phyloP scores from a whole-genome alignment of 2,329 filamentous ascomycete genomes.

The Dothideomycetidae sp. region DNA sequence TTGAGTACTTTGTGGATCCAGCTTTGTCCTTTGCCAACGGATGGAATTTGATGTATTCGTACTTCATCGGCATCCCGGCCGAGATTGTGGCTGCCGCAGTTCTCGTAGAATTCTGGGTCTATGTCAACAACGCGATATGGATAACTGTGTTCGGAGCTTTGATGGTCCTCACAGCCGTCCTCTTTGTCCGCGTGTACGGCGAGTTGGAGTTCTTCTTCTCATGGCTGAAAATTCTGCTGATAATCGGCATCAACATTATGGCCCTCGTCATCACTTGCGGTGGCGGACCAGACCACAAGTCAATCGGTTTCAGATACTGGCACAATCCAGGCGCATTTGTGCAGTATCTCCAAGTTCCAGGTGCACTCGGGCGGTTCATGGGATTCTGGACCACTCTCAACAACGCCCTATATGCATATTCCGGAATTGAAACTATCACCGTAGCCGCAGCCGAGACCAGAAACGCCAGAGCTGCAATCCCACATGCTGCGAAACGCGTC shows the following conservation, averaged over 20 bases:
- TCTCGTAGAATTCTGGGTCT: conserved; percentile 28
- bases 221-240: conserved; percentile 33
- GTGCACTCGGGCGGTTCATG: conserved; percentile 21
- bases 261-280: conserved; percentile 25
- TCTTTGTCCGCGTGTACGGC: conserved; percentile 33
- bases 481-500: conserved; percentile 35
- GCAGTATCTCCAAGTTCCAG: conserved; percentile 17
- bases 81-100: conserved; percentile 35
- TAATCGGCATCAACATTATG: conserved; percentile 31
- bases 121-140: conserved; percentile 30
- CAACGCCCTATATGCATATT: conserved; percentile 31
- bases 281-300: conserved; percentile 22
- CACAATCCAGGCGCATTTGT: conserved; percentile 22
- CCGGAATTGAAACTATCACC: conserved; percentile 33
- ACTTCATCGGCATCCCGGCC: conserved; percentile 37
- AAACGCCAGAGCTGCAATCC: conserved; percentile 31
- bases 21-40: conserved; percentile 43
- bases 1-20: conserved; percentile 53
- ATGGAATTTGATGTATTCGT: conserved; percentile 40
- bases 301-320: conserved; percentile 33
- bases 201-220: conserved; percentile 39
- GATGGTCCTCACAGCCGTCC: conserved; percentile 18
- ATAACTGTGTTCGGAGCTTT: conserved; percentile 19
- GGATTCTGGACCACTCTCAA: conserved; percentile 22
- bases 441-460: conserved; percentile 36